Percentiles rank a stretch among this genome's conserved stretches.
Conservation (phyloP, 2,329 filamentous ascomycete species). For the Xylariaceae sp. region DNA sequence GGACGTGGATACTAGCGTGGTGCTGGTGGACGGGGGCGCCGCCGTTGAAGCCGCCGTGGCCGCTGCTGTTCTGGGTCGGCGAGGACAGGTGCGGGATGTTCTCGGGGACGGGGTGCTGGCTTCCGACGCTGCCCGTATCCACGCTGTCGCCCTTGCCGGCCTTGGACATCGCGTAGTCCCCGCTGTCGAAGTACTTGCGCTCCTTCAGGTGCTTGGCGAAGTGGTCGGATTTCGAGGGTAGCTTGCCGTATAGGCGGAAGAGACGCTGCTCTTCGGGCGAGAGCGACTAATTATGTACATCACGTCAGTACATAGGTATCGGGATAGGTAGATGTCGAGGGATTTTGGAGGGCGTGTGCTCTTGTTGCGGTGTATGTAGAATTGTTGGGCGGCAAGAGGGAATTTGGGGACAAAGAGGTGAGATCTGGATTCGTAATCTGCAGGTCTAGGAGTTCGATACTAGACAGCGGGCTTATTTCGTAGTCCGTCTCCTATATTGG, state of each 20-base stretch:
- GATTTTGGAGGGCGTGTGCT: background rate
- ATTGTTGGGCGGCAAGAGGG: background rate
- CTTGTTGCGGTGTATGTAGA: conserved; percentile 14
- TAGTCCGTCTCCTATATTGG: conserved; percentile 9
- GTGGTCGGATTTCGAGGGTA: conserved; percentile 93
- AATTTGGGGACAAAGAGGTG: conserved; percentile 12
- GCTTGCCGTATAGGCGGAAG: conserved; percentile 96
- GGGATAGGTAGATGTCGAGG: conserved; percentile 25
- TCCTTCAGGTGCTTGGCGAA: conserved; percentile 99
- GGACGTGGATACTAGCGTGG: conserved; percentile 42
- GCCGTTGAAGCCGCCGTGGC: conserved; percentile 44
- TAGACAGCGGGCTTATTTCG: background rate
- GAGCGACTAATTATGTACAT: conserved; percentile 65
- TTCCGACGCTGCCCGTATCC: conserved; percentile 90
- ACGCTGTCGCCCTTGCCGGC: conserved; percentile 94
- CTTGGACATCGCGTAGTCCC: conserved; percentile 95
- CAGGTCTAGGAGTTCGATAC: background rate
- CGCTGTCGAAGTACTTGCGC: conserved; percentile 97
- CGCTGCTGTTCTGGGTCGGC: conserved; percentile 50
- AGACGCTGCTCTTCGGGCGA: conserved; percentile 94
- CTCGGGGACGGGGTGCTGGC: conserved; percentile 91
- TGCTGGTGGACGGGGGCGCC: conserved; percentile 40
- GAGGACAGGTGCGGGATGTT: conserved; percentile 90
- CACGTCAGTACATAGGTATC: conserved; percentile 7
- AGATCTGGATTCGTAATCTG: background rate